Conservation (phyloP, 2,329 filamentous ascomycete species). For the Erysiphe pulchra region DNA sequence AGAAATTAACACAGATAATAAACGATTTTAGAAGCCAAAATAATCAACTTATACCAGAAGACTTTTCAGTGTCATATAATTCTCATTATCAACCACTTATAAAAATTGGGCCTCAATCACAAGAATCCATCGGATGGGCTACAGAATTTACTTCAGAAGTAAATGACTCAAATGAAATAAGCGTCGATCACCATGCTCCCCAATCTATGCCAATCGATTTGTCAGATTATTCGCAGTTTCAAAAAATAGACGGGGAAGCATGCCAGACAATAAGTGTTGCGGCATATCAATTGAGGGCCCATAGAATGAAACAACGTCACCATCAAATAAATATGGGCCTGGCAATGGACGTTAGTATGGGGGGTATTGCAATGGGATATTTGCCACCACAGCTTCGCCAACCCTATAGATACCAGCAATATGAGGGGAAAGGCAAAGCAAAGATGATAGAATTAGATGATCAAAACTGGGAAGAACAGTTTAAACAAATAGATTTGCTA, state of each 20-base stretch:
- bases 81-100: conserved; percentile 9
- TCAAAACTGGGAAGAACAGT: conserved; percentile 86
- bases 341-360: conserved; percentile 22
- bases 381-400: conserved; percentile 4
- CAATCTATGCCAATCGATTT: conserved; percentile 41
- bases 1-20: conserved; percentile 41
- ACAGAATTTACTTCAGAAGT: conserved; percentile 35
- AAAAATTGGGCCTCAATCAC: conserved; percentile 10
- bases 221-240: conserved; percentile 72
- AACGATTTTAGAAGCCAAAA: conserved; percentile 75
- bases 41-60: conserved; percentile 26
- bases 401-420: conserved; percentile 11
- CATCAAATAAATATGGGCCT: conserved; percentile 29
- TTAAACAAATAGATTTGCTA: conserved; percentile 59
- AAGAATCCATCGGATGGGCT: conserved; percentile 28
- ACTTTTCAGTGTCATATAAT: conserved; percentile 13
- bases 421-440: conserved; percentile 46
- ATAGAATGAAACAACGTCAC: conserved; percentile 25
- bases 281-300: conserved; percentile 19
- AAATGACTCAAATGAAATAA: conserved; percentile 35
- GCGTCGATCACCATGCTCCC: conserved; percentile 37
- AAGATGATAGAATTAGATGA: conserved; percentile 91
- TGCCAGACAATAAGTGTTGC: conserved; percentile 33
- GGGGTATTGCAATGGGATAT: conserved; percentile 16
- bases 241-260: conserved; percentile 37